Evolutionary conservation across 2,329 filamentous ascomycete genomes (phyloP).

Genomic region (Grosmannia serpens): DNA sequence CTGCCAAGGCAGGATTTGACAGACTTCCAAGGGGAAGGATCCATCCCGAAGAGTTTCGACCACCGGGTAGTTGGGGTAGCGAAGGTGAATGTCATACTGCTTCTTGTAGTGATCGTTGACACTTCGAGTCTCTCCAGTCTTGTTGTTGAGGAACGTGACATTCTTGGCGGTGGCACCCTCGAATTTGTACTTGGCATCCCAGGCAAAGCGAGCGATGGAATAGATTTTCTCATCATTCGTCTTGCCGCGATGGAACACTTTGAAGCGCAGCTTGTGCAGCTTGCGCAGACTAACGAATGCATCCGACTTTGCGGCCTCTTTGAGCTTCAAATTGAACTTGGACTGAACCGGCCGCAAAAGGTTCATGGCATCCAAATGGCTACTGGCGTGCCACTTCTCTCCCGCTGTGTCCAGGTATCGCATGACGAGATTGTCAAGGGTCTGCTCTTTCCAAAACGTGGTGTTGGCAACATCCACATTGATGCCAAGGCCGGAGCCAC

Average conservation of each 20-base stretch:
- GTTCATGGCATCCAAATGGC: constrained; percentile 15
- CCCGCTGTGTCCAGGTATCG: constrained; percentile 15
- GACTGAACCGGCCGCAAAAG: constrained; percentile 24
- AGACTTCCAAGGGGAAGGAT: constrained; percentile 51
- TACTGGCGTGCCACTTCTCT: constrained; percentile 16
- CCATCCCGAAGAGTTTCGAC: constrained; percentile 44
- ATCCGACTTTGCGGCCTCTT: constrained; percentile 28
- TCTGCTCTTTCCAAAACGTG: constrained; percentile 60
- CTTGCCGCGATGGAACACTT: constrained; percentile 41
- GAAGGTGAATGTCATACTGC: constrained; percentile 41
- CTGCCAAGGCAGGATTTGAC: constrained; percentile 40
- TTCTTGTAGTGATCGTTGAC: constrained; percentile 44
- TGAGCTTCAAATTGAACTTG: constrained; percentile 10
- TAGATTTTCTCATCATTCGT: constrained; percentile 34
- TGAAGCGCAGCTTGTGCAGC: constrained; percentile 44
- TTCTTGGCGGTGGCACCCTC: constrained; percentile 38
- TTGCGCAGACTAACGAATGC: constrained; percentile 43
- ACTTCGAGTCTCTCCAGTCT: constrained; percentile 30
- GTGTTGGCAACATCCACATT: constrained; percentile 90
- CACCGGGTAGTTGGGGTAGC: constrained; percentile 39
- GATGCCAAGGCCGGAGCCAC: constrained; percentile 56
- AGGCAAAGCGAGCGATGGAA: constrained; percentile 39
- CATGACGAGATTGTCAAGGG: constrained; percentile 25
- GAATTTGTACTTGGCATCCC: constrained; percentile 27
- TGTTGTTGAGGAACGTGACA: constrained; percentile 43